Evolutionary conservation across 306 rosid species (phyloP), one percentile per base, ranked within the genome.

Genomic region (Cicer chorassanicum): DNA sequence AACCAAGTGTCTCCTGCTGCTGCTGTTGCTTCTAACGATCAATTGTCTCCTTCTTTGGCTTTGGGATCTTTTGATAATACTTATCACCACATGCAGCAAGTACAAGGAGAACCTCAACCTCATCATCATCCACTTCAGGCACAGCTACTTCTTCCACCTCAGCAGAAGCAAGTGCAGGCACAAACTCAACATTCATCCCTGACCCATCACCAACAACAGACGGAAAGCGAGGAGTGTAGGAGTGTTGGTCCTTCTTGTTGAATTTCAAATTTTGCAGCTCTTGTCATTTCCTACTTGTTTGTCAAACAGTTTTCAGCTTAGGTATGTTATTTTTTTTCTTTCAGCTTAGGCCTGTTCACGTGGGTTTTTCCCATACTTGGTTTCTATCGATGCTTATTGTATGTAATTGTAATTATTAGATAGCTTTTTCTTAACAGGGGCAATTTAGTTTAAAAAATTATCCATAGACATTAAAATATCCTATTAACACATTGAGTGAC

Each of bases 31-130:
- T 39, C 70, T 1, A 40, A 61, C 39, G 78, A 81, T 12, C 86
- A 68, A 7, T 71, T 89, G 73, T 83, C 88, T 7, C 92, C 97
- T 9, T 88, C 97, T 1, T 83, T 92, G 79, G 90, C 98, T 68
- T 80, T 91, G 66, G 96, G 93, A 0, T 64, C 85, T 4, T 93
- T 82, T 57, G 96, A 93, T 13, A 84, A 68, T 39, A 55, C 82
- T 68, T 90, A 77, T 50, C 89, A 82, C 51, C 89, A 82, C 73
- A 83, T 87, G 77, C 91, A 70, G 1, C 86, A 86, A 59, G 65
- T 9, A 38, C 81, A 83, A 24, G 71, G 64, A 6, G 85, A 86
- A 18, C 29, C 76, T 42, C 84, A 69, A 42, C 18, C 21, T 16
- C 85, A 76, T 51, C 82, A 70, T 5, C 86, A 85, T 29, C 12